A percentile compares a stretch with the other conserved stretches of the same genome.
These are phyloP conservation scores for Murraya koenigii DNA, from an alignment of 345 rosid species.

Conservation along the genomic window DNA sequence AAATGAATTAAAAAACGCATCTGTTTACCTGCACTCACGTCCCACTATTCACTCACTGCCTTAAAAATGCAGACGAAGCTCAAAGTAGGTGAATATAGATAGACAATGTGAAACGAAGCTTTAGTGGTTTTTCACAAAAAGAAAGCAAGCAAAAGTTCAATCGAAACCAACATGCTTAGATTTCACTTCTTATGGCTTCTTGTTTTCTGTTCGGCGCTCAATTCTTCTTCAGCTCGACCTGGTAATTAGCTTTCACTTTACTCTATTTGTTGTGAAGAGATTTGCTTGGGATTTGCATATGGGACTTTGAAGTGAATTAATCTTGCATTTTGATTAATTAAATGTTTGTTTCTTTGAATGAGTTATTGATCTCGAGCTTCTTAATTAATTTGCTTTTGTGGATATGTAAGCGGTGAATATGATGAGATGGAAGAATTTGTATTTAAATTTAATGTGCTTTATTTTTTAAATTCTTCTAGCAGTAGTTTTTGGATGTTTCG, in stretches of 20 bases:
- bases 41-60: slow-evolving; percentile 11
- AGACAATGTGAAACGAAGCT: slow-evolving; percentile 23
- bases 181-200: slow-evolving; percentile 37
- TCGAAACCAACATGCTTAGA: slow-evolving; percentile 31
- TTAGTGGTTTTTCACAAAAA: not conserved
- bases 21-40: slow-evolving; percentile 41
- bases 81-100: not conserved
- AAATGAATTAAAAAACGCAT: not conserved
- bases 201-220: slow-evolving; percentile 25
- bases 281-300: not conserved
- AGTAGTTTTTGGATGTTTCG: not conserved
- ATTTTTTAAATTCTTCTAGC: not conserved
- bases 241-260: slow-evolving; percentile 36
- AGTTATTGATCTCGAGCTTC: slow-evolving; percentile 6
- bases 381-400: not conserved
- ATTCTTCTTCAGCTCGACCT: slow-evolving; percentile 42
- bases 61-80: slow-evolving; percentile 2
- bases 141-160: not conserved
- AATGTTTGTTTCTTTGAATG: slow-evolving; percentile 7
- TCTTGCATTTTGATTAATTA: slow-evolving; percentile 14
- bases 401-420: not conserved
- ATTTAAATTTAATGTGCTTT: not conserved
- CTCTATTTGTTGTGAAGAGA: not conserved
- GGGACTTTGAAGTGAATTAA: slow-evolving; percentile 4
- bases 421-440: not conserved